phyloP scores from a whole-genome alignment of 495 filamentous ascomycete species.

The Hyaloscypha hepaticicola region DNA sequence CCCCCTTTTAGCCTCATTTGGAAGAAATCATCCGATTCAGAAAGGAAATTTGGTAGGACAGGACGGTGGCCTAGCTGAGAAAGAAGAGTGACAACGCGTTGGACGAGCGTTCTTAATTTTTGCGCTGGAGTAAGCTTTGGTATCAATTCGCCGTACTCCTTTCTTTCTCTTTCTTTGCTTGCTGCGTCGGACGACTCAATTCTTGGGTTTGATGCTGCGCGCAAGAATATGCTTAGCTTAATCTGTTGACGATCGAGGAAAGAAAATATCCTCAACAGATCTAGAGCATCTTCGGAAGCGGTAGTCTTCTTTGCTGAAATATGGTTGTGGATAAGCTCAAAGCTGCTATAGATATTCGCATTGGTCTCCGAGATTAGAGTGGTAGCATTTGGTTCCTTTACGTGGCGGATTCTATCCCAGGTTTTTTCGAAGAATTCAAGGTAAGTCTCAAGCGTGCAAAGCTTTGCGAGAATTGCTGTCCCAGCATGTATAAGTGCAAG shows the following conservation, averaged over 20 bases:
- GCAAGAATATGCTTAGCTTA: not conserved
- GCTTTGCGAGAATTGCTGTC: constrained; percentile 15
- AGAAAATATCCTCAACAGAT: constrained; percentile 10
- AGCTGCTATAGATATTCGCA: constrained; percentile 3
- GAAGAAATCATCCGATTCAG: not conserved
- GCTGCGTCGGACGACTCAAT: not conserved
- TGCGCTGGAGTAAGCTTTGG: not conserved
- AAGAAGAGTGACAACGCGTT: not conserved
- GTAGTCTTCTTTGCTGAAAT: not conserved
- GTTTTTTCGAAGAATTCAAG: not conserved
- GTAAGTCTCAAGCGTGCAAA: constrained; percentile 5
- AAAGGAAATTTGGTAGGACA: not conserved
- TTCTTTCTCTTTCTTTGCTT: not conserved
- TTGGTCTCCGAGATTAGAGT: not conserved
- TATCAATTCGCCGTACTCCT: too few relatives aligned
- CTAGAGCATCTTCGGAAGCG: constrained; percentile 1
- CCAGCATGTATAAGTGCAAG: constrained; percentile 35
- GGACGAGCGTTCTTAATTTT: not conserved
- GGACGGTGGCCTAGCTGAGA: too few relatives aligned
- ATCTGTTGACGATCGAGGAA: constrained; percentile 4
- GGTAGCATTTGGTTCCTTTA: not conserved
- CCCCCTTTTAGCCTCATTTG: not conserved
- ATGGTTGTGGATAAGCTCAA: not conserved
- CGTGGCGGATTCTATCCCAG: constrained; percentile 8
- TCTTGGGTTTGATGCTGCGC: not conserved